These are phyloP conservation scores for Glycyrrhiza uralensis DNA, from an alignment of 306 rosid species.

Conservation along the genomic window DNA sequence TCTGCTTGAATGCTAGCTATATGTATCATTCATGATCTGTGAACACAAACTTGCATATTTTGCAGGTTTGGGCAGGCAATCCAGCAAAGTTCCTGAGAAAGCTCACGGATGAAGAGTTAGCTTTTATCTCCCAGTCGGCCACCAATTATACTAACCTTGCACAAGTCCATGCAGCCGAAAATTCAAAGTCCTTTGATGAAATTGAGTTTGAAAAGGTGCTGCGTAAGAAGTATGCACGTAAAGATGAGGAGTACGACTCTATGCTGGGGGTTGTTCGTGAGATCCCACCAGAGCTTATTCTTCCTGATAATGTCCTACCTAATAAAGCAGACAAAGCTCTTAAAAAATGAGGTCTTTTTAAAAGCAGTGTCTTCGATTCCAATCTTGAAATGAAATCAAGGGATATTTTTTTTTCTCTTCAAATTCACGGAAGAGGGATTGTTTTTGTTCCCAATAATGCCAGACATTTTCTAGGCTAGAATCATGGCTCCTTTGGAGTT, in stretches of 20 bases:
- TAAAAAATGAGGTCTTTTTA: slow-evolving; percentile 23
- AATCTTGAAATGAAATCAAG: slow-evolving; percentile 40
- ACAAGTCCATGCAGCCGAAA: slow-evolving; percentile 94
- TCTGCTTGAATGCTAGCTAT: slow-evolving; percentile 1
- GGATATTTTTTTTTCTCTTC: slow-evolving; percentile 33
- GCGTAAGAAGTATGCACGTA: slow-evolving; percentile 79
- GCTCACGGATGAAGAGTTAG: slow-evolving; percentile 81
- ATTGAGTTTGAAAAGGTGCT: slow-evolving; percentile 84
- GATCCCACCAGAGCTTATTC: slow-evolving; percentile 73
- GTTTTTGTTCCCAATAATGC: slow-evolving; percentile 66
- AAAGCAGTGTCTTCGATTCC: slow-evolving; percentile 26
- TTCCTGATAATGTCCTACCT: slow-evolving; percentile 76
- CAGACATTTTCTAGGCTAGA: slow-evolving; percentile 46
- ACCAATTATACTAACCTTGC: slow-evolving; percentile 77
- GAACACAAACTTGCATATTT: slow-evolving; percentile 8
- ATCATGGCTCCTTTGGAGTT: slow-evolving; percentile 34
- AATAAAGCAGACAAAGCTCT: slow-evolving; percentile 53
- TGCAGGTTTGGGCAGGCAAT: slow-evolving; percentile 97
- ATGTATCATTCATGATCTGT: background rate
- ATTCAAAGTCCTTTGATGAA: slow-evolving; percentile 68
- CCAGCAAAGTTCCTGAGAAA: slow-evolving; percentile 93
- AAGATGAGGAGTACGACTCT: slow-evolving; percentile 82
- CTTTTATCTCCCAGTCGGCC: slow-evolving; percentile 84
- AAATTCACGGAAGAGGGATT: slow-evolving; percentile 52
- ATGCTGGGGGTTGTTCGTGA: slow-evolving; percentile 86